phyloP scores from a whole-genome alignment of 345 rosid genomes.

The Psidium guajava region DNA sequence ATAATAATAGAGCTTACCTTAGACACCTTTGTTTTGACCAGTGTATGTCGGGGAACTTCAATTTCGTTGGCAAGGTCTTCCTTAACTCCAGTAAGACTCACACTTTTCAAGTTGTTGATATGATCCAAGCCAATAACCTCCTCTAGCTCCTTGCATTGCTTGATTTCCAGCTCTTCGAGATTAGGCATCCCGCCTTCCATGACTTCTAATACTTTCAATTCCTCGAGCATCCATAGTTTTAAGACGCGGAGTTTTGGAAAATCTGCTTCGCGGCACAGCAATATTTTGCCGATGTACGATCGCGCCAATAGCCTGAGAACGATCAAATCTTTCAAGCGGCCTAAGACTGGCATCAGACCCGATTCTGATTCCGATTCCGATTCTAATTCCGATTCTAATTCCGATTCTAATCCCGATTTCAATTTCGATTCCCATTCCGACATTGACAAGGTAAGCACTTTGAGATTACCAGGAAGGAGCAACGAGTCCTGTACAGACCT shows the following conservation, averaged over 20 bases:
- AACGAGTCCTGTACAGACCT: too few species aligned
- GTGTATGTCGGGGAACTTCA: not conserved
- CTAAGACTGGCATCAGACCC: constrained; percentile 6
- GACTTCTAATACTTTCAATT: too few species aligned
- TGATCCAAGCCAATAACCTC: not conserved
- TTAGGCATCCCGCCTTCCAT: not conserved
- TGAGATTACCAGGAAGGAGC: constrained; percentile 6
- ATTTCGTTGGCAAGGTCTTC: not conserved
- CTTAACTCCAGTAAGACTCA: not conserved
- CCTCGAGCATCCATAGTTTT: too few species aligned
- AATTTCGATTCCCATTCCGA: not conserved
- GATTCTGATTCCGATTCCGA: not conserved
- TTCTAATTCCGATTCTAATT: too few species aligned
- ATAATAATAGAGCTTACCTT: not conserved
- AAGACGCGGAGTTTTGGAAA: too few species aligned
- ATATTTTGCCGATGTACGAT: too few species aligned
- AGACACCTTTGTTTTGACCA: not conserved
- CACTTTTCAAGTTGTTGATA: not conserved
- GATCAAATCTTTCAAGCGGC: constrained; percentile 1
- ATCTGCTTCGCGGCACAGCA: too few species aligned
- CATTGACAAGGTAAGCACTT: constrained; percentile 20
- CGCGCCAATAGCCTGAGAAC: constrained; percentile 16
- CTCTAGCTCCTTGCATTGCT: constrained; percentile 7
- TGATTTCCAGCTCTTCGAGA: constrained; percentile 21
- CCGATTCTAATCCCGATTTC: too few species aligned